Evolutionary conservation across 2,329 filamentous ascomycete species (phyloP), one percentile per base, ranked within the genome.

Genomic region (Tolypocladium paradoxum): DNA sequence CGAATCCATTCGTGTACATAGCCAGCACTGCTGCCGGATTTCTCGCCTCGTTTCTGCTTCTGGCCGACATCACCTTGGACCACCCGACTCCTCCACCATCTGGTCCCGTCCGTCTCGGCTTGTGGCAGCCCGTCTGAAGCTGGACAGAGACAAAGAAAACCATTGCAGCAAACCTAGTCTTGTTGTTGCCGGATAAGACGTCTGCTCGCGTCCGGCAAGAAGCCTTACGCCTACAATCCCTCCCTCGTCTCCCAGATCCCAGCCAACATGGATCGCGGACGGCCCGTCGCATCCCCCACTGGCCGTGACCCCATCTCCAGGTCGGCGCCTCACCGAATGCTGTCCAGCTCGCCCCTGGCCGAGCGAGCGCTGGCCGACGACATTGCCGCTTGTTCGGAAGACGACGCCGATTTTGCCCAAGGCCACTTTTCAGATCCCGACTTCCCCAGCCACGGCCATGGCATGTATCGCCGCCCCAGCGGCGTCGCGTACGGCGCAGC

Each of bases 401-500:
- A 81, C 51, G 79, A 81, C 38, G 63, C 61, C 27, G 65, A 68
- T 37, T 62, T 64, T n/a, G 56, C 50, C 24, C 64, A 63, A 14
- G 66, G 64, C 37, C 60, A 64, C 34, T 62, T 67, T 31, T 60
- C 61, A 2, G 69, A 68, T 5, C 59, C 65, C 50, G 65, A 73
- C 49, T 64, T 74, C 46, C 70, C 70, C 29, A 6, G 29, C 12
- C 62, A 64, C 20, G 70, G 70, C n/a, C 76, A 72, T 53, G 73
- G 68, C 64, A 76, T 76, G 60, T 96, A 93, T 70, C 82, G 87
- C 53, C 81, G 90, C 47, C 88, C 90, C 1, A 87, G 83, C 59
- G 87, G 85, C 64, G 84, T 93, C 45, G 84, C 85, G 33, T 88
- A 81, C 55, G 87, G 85, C 14, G 84, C 85, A 27, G 78, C 83